A percentile compares a stretch with the other conserved stretches of the same genome.
phyloP scores from a whole-genome alignment of 192 early-diverging fungal genomes.

The Gamsiella multidivaricata region DNA sequence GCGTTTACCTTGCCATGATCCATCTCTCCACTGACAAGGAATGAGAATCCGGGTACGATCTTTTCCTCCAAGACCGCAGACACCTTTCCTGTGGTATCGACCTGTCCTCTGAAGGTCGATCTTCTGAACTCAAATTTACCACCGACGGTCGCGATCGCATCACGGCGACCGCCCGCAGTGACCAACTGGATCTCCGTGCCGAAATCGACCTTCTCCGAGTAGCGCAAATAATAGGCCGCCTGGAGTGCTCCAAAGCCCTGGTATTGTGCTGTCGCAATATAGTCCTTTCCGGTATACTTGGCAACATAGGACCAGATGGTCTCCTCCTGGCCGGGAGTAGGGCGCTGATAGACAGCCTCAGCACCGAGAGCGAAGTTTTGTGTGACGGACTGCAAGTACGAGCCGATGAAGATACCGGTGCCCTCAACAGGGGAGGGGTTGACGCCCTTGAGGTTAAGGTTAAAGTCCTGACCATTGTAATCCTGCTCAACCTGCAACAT shows the following conservation, averaged over 20 bases:
- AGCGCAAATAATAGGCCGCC: constrained; percentile 88
- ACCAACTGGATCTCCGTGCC: constrained; percentile 91
- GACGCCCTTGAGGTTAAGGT: constrained; percentile 91
- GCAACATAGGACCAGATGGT: constrained; percentile 76
- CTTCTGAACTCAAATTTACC: constrained; percentile 97
- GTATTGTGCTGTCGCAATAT: constrained; percentile 75
- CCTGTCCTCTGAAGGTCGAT: constrained; percentile 90
- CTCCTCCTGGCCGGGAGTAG: constrained; percentile 85
- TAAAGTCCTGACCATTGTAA: constrained; percentile 88
- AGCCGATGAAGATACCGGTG: constrained; percentile 90
- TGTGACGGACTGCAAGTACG: constrained; percentile 92
- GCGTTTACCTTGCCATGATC: constrained; percentile 89
- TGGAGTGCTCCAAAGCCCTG: constrained; percentile 77
- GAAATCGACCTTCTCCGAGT: constrained; percentile 95
- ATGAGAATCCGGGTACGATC: constrained; percentile 92
- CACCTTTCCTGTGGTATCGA: constrained; percentile 91
- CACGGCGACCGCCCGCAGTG: constrained; percentile 75
- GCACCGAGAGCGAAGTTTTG: constrained; percentile 83
- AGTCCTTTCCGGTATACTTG: constrained; percentile 75
- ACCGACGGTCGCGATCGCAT: constrained; percentile 93
- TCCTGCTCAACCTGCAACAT: constrained; percentile 96
- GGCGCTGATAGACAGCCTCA: constrained; percentile 88
- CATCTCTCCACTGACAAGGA: constrained; percentile 92
- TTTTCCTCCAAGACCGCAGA: constrained; percentile 93
- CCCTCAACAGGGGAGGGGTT: constrained; percentile 92